These are phyloP conservation scores for Pontederia paniculata DNA, from an alignment of 176 grass and related monocot genomes.

Conservation along the genomic window DNA sequence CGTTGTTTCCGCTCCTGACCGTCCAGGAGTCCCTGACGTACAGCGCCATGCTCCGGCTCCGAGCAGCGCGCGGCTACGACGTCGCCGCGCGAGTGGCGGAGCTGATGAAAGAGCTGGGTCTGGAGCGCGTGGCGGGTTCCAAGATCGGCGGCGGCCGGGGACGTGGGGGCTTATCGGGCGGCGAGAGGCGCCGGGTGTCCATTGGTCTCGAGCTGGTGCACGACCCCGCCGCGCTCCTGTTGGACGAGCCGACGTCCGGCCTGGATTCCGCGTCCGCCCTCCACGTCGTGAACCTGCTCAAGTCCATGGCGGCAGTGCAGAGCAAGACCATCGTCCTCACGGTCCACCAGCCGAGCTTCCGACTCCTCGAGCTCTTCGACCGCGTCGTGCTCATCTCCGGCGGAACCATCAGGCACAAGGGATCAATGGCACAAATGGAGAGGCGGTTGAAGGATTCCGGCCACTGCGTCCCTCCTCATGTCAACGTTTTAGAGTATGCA, in stretches of 20 bases:
- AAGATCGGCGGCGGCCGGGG: constrained; percentile 20
- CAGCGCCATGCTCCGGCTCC: constrained; percentile 60
- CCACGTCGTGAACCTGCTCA: constrained; percentile 73
- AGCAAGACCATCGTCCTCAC: constrained; percentile 79
- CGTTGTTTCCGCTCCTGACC: constrained; percentile 79
- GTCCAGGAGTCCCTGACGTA: constrained; percentile 81
- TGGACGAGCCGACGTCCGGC: constrained; percentile 85
- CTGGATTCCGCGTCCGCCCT: constrained; percentile 72
- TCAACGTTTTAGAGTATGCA: constrained; percentile 86
- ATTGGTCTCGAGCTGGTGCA: constrained; percentile 86
- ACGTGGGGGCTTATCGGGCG: constrained; percentile 38
- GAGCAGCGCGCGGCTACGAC: neutral
- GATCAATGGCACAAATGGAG: constrained; percentile 43
- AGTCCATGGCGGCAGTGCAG: constrained; percentile 37
- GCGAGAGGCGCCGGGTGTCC: constrained; percentile 67
- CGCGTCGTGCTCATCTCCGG: constrained; percentile 57
- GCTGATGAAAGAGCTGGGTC: constrained; percentile 65
- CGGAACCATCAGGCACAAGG: constrained; percentile 56
- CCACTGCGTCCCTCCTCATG: constrained; percentile 55
- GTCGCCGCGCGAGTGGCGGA: constrained; percentile 31
- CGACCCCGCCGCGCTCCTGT: constrained; percentile 67
- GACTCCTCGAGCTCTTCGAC: constrained; percentile 77
- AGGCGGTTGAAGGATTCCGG: constrained; percentile 40
- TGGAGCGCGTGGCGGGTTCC: constrained; percentile 39
- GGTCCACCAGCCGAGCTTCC: constrained; percentile 81